Evolutionary conservation across 139 green algal genomes (phyloP), one percentile per base, ranked within the genome.

Genomic region (Chlamydomonas eustigma): DNA sequence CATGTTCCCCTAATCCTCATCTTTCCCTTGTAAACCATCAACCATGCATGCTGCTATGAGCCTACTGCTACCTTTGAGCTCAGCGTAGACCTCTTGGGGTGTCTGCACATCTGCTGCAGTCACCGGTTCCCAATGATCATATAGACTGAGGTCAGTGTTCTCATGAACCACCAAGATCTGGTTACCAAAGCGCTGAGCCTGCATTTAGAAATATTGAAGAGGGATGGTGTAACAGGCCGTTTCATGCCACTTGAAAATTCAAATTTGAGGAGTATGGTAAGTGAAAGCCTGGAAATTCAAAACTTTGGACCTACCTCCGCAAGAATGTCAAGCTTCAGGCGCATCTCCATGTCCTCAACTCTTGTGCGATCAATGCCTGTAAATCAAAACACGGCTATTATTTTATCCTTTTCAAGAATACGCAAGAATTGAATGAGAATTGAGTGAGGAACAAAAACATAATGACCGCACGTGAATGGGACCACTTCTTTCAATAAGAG

Each of bases 281-380:
- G 50, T 28, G 22, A 63, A 24, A 18, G 22, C 18, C 50, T 63
- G 50, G 24, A 24, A 63, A 24, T 24, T n/a, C n/a, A n/a, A n/a
- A n/a, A n/a, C n/a, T n/a, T n/a, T n/a, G n/a, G n/a, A 12, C 44
- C 37, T 3, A 35, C 86, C 77, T 91, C 86, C 1, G 33, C 12
- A 37, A 88, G 79, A 65, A 89, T 87, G 68, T 88, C 84, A 12
- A 58, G 32, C 85, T 96, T 97, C 3, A 98, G 82, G 0, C 94
- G 87, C 8, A 76, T 74, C 84, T 98, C 94, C 94, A 98, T 98
- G 58, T 89, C 87, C 83, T 98, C 94, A 65, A 98, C 93, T 0
- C 94, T 77, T 25, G 64, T 78, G 24, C 80, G 77, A 73, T 88
- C 80, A 51, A 86, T 98, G 63, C 94, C 91, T 93, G 79, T 37